A percentile compares a stretch with the other conserved stretches of the same genome.
phyloP scores from a whole-genome alignment of 371 early-diverging fungal species.

The Entomophthora muscae region DNA sequence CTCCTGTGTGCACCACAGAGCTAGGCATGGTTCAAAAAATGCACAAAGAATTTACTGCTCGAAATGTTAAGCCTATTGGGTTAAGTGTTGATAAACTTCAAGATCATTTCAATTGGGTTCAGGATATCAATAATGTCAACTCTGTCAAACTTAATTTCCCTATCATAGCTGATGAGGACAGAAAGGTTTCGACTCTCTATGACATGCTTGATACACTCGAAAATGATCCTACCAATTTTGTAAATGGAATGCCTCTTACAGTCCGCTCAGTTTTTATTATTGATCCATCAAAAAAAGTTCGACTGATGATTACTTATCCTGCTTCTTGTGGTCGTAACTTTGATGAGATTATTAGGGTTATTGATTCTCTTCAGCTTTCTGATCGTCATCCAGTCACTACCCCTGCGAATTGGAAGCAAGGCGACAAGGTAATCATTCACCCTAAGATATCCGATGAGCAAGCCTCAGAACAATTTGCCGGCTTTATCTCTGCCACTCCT shows the following conservation, averaged over 20 bases:
- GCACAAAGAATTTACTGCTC: conserved; percentile 47
- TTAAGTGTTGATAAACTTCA: conserved; percentile 71
- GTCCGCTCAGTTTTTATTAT: conserved; percentile 89
- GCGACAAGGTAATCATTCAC: conserved; percentile 80
- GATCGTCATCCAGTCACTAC: conserved; percentile 79
- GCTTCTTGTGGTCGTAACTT: conserved; percentile 82
- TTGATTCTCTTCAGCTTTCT: conserved; percentile 80
- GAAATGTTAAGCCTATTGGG: conserved; percentile 81
- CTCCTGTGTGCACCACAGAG: conserved; percentile 93
- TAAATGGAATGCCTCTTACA: conserved; percentile 79
- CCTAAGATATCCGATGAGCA: conserved; percentile 64
- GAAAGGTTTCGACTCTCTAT: conserved; percentile 67
- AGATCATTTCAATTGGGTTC: conserved; percentile 72
- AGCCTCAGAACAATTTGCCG: conserved; percentile 66
- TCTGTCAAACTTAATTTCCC: conserved; percentile 65
- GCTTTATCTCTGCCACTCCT: conserved; percentile 58
- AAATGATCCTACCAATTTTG: conserved; percentile 77
- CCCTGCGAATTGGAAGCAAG: conserved; percentile 84
- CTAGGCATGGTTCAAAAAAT: conserved; percentile 78
- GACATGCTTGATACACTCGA: conserved; percentile 79
- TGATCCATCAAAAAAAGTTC: conserved; percentile 79
- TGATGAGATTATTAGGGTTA: conserved; percentile 80
- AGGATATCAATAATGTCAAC: conserved; percentile 76
- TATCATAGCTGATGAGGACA: conserved; percentile 79
- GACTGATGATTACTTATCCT: conserved; percentile 78